Base-by-base conservation (phyloP, 768 basidiomycete genomes). In the Termitomyces sp. region DNA sequence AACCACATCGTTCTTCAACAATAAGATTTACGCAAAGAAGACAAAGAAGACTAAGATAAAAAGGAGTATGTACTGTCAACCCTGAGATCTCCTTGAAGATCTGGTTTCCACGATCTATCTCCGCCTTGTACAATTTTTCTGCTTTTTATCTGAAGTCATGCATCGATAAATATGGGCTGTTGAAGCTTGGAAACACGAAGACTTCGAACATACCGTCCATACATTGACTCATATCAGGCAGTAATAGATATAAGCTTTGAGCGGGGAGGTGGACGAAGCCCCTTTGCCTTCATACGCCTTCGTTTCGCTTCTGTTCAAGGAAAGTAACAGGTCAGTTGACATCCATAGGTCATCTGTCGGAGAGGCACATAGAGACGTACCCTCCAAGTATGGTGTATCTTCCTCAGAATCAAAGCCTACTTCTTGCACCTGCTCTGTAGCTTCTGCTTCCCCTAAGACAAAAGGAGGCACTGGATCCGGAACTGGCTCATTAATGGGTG, bases 351-450 rank as follows among this genome's bases (percentile, higher is more conserved):
- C 57, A 57, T 56, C 30, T 46, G 14, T 18, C 61, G 51, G 49
- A 36, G 49, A 63, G 38, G 46, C 32, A 74, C 88, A 61, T 64
- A 62, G 36, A 46, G 32, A 74, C 88, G 62, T 64, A 93, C 94
- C 92, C 73, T 90, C 79, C 58, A 98, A 85, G 65, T 90, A 87
- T 14, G 79, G 79, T 62, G 74, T 74, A 70, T 95, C 93, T 68
- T 89, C 92, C 10, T 84, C 88, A 0, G 83, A 82, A 69, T 92
- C 80, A 67, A 94, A 95, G 20, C 70, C 77, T 50, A 76, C 65
- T n/a, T 78, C 79, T 58, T 70, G 67, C 58, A 66, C 70, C 22
- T 66, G 65, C 46, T 69, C 68, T 5, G 62, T 67, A 32, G 60
- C 59, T 33, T 64, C 68, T 59, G 61, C 67, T 61, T 74, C 70